Base-by-base conservation (phyloP, 495 filamentous ascomycete species). In the Daldinia caldariorum region DNA sequence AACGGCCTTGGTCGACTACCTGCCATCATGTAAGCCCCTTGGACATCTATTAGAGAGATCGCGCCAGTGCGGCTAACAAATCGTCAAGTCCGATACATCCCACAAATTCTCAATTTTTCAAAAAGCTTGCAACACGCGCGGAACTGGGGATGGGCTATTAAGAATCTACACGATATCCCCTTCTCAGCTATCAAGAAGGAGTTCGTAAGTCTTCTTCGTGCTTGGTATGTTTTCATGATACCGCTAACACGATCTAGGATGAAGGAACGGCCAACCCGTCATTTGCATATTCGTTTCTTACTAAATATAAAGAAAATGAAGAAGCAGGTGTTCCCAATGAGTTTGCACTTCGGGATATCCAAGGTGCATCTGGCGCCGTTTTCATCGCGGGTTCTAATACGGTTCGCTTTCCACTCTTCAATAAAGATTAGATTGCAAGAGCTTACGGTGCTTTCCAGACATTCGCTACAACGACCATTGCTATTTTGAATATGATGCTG, bases 331-430 rank as follows among this genome's bases (percentile, higher is more conserved):
- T 70, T 0, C 67, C 76, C 0, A 81, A 83, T 34, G 74, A 81
- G 10, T 79, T 80, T 13, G 77, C 71, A 1, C 70, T 85, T 8
- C 76, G 81, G 26, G 82, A 85, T 58, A 80, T 85, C 37, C 83
- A 84, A 63, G 83, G 84, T 16, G 81, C 82, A 20, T 79, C 82
- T 0, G 83, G 81, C 0, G 83, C 82, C 1, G 80, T 85, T 61
- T 79, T 81, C 61, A 85, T 85, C 51, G 83, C 83, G 1, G 83
- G 84, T 8, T 81, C 80, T 39, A 83, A 85, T 59, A 86, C 84
- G 6, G 82, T 79, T 31, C 68, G 69, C 71, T 31, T 26, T 35
- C 31, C 35, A 4, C 16, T 14, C 10, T 50, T 4, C 29, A 18
- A 39, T 57, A 12, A 20, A 20, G 16, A 1, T 5, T 4, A 22